Evolutionary conservation across 805 yeast genomes (phyloP).

Genomic region (Blastobotrys chiropterorum): DNA sequence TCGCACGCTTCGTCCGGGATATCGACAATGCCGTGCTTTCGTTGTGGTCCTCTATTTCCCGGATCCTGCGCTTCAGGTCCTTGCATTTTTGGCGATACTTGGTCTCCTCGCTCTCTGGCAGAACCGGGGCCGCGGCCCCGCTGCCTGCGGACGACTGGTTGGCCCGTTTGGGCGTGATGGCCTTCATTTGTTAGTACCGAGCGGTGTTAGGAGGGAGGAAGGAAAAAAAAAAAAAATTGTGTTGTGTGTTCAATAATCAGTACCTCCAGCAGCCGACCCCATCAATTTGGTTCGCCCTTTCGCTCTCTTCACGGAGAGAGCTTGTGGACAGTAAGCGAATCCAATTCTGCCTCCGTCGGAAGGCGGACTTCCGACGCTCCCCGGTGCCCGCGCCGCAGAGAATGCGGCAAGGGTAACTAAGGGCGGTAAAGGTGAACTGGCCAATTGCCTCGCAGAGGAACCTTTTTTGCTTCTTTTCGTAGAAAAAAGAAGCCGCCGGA

Average conservation of each 20-base stretch:
- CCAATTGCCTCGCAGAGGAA: too few relatives aligned
- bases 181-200: not conserved
- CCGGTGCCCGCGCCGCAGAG: too few relatives aligned
- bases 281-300: not conserved
- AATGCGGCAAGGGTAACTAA: too few relatives aligned
- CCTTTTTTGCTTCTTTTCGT: too few relatives aligned
- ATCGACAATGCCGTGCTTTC: constrained; percentile 71
- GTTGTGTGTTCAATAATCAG: not conserved
- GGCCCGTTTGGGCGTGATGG: not conserved
- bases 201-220: not conserved
- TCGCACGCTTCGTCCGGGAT: constrained; percentile 65
- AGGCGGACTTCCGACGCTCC: too few relatives aligned
- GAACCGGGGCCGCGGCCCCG: constrained; percentile 1
- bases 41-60: constrained; percentile 69
- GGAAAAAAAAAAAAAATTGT: not conserved
- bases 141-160: not conserved
- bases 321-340: too few relatives aligned
- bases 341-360: too few relatives aligned
- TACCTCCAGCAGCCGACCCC: not conserved
- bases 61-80: constrained; percentile 62
- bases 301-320: too few relatives aligned
- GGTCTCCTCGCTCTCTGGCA: constrained; percentile 23
- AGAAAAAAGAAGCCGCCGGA: too few relatives aligned
- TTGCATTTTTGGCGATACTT: constrained; percentile 59
- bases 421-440: too few relatives aligned